Conservation (phyloP, 768 basidiomycete genomes). For the Lactarius hengduanensis region DNA sequence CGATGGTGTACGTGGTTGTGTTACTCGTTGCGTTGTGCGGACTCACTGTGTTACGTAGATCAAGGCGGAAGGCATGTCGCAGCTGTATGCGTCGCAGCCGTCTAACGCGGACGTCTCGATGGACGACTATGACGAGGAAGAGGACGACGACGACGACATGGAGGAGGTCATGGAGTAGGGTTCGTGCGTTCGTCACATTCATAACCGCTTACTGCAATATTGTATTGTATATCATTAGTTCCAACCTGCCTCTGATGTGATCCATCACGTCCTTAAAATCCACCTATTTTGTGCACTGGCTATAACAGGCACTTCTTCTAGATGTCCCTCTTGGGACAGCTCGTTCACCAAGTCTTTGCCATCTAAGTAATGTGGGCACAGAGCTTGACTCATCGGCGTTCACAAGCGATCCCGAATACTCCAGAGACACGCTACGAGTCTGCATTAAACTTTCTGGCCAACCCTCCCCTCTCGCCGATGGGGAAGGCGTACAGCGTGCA, state of each 20-base stretch:
- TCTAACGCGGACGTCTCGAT: conserved; percentile 41
- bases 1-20: conserved; percentile 47
- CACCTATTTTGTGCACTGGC: no score
- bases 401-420: no score
- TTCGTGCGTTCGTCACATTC: not conserved
- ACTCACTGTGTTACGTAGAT: conserved; percentile 32
- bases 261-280: no score
- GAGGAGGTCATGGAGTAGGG: conserved; percentile 60
- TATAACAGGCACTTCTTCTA: no score
- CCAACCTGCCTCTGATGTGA: not conserved
- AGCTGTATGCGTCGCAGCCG: conserved; percentile 29
- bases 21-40: not conserved
- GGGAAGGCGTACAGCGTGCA: no score
- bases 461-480: no score
- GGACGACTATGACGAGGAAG: conserved; percentile 56
- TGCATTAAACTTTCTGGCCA: no score
- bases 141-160: conserved; percentile 65
- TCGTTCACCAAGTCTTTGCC: no score
- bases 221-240: conserved; percentile 9
- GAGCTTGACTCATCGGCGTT: no score
- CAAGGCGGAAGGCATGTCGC: conserved; percentile 37
- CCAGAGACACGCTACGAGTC: no score
- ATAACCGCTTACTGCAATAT: not conserved
- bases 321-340: no score
- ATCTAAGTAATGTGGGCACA: no score